Evolutionary conservation across 2,329 filamentous ascomycete genomes (phyloP).

Genomic region (Alternaria sp.): DNA sequence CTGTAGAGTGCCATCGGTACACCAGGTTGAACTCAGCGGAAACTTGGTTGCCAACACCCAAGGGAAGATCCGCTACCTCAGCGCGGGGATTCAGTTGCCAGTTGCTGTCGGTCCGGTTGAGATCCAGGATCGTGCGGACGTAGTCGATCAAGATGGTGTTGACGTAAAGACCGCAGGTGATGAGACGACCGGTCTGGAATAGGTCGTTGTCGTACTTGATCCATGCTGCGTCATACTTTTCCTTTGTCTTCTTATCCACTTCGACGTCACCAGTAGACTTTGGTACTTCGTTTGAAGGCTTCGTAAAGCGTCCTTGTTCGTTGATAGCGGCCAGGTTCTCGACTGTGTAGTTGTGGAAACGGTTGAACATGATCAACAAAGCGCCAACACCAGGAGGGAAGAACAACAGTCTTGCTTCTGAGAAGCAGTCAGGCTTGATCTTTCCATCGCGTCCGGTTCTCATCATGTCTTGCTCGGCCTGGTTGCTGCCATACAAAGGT

Average conservation of each 20-base stretch:
- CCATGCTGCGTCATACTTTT: constrained; percentile 45
- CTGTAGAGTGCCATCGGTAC: constrained; percentile 87
- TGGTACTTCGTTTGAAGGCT: constrained; percentile 59
- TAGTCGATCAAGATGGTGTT: constrained; percentile 64
- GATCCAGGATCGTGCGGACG: constrained; percentile 62
- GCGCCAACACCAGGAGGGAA: constrained; percentile 75
- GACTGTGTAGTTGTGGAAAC: constrained; percentile 87
- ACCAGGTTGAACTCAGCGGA: constrained; percentile 90
- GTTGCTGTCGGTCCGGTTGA: constrained; percentile 75
- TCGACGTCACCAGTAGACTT: constrained; percentile 55
- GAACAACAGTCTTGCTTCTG: constrained; percentile 69
- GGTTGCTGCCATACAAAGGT: constrained; percentile 76
- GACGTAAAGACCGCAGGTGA: constrained; percentile 63
- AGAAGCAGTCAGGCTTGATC: constrained; percentile 75
- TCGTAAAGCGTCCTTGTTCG: constrained; percentile 78
- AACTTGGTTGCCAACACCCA: constrained; percentile 81
- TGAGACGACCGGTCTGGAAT: constrained; percentile 62
- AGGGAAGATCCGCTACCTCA: constrained; percentile 69
- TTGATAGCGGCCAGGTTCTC: constrained; percentile 85
- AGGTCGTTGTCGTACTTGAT: constrained; percentile 57
- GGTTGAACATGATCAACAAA: constrained; percentile 72
- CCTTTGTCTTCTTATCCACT: constrained; percentile 28
- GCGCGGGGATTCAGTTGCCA: constrained; percentile 83
- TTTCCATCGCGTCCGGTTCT: constrained; percentile 71
- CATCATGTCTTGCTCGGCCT: constrained; percentile 71